Conservation (phyloP, 2,329 filamentous ascomycete genomes). For the Simplicillium aogashimaense region DNA sequence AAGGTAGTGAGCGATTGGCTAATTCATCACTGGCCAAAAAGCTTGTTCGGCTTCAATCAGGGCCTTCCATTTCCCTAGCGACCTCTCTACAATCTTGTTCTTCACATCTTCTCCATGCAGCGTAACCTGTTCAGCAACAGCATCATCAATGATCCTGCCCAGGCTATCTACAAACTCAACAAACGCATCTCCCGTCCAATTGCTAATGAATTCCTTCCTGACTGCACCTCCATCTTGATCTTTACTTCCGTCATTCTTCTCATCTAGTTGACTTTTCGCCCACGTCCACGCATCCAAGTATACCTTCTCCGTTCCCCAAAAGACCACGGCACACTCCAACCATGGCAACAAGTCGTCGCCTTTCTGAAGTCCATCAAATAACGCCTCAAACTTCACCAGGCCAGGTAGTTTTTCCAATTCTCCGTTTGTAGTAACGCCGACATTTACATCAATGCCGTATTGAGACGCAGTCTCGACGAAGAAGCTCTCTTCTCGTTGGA, state of each 20-base stretch:
- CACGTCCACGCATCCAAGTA: slow-evolving; percentile 52
- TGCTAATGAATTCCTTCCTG: slow-evolving; percentile 54
- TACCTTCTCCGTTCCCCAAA: slow-evolving; percentile 66
- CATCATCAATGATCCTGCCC: slow-evolving; percentile 43
- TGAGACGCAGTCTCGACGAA: slow-evolving; percentile 54
- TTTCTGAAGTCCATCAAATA: slow-evolving; percentile 45
- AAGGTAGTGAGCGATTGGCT: background rate
- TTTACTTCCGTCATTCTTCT: slow-evolving; percentile 8
- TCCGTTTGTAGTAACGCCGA: slow-evolving; percentile 13
- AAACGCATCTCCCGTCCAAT: slow-evolving; percentile 57
- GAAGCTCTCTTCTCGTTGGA: slow-evolving; percentile 57
- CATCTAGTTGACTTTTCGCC: slow-evolving; percentile 27
- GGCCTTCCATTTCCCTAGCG: slow-evolving; percentile 33
- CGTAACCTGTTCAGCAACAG: slow-evolving; percentile 30
- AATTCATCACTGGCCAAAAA: slow-evolving; percentile 43
- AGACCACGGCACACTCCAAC: slow-evolving; percentile 60
- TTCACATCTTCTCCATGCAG: slow-evolving; percentile 18
- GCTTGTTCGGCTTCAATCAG: slow-evolving; percentile 45
- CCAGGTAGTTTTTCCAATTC: slow-evolving; percentile 26
- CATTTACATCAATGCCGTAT: slow-evolving; percentile 44
- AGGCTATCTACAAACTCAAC: slow-evolving; percentile 46
- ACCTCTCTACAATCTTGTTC: slow-evolving; percentile 23
- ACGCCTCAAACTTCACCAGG: slow-evolving; percentile 25
- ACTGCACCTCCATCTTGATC: slow-evolving; percentile 57
- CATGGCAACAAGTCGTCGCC: slow-evolving; percentile 30